These are phyloP conservation scores for Saccharomycopsis selenospora DNA, from an alignment of 805 yeast species.

Conservation along the genomic window DNA sequence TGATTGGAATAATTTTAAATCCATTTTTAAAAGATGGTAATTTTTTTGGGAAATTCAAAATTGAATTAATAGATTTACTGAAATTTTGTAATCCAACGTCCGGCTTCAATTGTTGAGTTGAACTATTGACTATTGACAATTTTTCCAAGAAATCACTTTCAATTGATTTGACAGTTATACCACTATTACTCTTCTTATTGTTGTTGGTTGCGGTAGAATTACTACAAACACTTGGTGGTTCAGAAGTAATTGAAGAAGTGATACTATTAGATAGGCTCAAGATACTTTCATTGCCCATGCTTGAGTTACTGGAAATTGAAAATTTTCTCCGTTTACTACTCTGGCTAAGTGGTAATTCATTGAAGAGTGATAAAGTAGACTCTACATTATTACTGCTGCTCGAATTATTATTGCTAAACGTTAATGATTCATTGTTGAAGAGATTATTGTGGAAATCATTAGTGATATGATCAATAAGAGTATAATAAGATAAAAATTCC, in stretches of 20 bases:
- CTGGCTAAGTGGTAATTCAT: not conserved
- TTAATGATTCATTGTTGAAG: not conserved
- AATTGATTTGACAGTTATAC: conserved; percentile 6
- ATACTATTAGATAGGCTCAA: not conserved
- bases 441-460: conserved; percentile 8
- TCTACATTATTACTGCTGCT: not conserved
- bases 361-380: not conserved
- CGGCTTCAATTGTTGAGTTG: not conserved
- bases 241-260: not conserved
- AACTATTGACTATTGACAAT: not conserved
- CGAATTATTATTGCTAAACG: not conserved
- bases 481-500: conserved; percentile 15
- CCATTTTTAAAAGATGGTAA: conserved; percentile 15
- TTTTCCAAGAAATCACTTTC: conserved; percentile 13
- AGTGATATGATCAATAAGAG: conserved; percentile 8
- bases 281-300: not conserved
- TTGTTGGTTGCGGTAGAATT: not conserved
- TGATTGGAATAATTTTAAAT: conserved; percentile 11
- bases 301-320: not conserved
- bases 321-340: not conserved
- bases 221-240: not conserved
- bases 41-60: not conserved
- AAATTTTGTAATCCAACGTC: not conserved
- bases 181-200: not conserved
- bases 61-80: conserved; percentile 5